These are phyloP conservation scores for Neoboletus subvelutipes DNA, from an alignment of 768 basidiomycete species.

Conservation along the genomic window DNA sequence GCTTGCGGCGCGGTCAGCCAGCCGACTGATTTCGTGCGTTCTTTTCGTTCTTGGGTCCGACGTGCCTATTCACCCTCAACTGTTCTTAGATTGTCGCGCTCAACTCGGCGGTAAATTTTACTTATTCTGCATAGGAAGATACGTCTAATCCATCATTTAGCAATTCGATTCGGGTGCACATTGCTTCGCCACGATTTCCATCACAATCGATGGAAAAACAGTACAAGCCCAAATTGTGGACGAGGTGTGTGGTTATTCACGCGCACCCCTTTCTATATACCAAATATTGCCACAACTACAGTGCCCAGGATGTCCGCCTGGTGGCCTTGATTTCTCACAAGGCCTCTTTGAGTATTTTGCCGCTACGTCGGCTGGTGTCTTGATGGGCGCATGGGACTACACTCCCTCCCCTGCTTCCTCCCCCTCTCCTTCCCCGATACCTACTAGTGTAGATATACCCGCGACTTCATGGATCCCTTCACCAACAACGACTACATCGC, in stretches of 20 bases:
- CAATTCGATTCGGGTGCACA: too few species aligned
- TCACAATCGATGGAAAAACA: constrained; percentile 58
- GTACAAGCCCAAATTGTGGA: constrained; percentile 61
- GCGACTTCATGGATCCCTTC: constrained; percentile 24
- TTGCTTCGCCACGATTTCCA: too few species aligned
- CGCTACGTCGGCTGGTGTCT: constrained; percentile 45
- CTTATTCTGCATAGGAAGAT: background rate
- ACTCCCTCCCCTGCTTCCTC: constrained; percentile 28
- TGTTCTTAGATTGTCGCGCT: constrained; percentile 52
- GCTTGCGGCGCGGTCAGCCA: constrained; percentile 38
- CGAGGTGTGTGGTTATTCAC: constrained; percentile 38
- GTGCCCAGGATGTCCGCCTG: constrained; percentile 67
- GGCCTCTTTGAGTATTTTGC: constrained; percentile 68
- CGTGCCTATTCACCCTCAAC: constrained; percentile 3
- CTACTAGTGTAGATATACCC: constrained; percentile 13
- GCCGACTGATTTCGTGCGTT: constrained; percentile 36
- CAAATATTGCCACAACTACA: constrained; percentile 22
- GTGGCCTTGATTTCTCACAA: constrained; percentile 66
- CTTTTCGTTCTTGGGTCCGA: background rate
- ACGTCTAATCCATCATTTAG: constrained; percentile 32
- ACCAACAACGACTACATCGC: constrained; percentile 22
- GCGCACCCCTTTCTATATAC: background rate
- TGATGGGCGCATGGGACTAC: constrained; percentile 62
- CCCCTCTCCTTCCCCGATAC: constrained; percentile 10
- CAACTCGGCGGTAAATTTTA: constrained; percentile 26